Base-by-base conservation (phyloP, 2,329 filamentous ascomycete species). In the Aspergillus proliferans region DNA sequence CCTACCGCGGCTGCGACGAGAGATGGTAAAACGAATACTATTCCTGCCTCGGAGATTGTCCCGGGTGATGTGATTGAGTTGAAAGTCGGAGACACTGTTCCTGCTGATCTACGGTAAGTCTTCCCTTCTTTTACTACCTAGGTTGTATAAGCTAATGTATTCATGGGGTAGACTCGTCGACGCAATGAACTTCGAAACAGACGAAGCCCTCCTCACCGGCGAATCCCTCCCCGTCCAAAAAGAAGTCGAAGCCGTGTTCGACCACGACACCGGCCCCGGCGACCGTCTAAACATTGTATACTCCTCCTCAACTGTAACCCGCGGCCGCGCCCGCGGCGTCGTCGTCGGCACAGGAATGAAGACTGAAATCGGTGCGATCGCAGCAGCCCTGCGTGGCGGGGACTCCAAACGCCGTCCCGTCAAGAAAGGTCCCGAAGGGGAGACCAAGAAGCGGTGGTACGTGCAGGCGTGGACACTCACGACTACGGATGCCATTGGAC, bases 131-230 rank as follows among this genome's bases (percentile, higher is more conserved):
- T n/a, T 4, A 22, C 9, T 43, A 6, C 2, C 3, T 24, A 43
- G 4, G 14, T 15, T 44, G 42, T 15, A 3, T 19, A 4, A 38
- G 22, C 47, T 49, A 47, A 47, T 82, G 78, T 22, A 14, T 30
- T 14, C 6, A 5, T 30, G 26, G 26, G 9, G 4, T 68, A 50
- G 74, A 75, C 46, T 76, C 36, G 68, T 80, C 43, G 78, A 81
- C 61, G 70, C 78, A 44, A 81, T 90, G 69, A 91, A 92, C 65
- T 75, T 91, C 53, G 86, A 86, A 52, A 86, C 85, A 51, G 88
- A 94, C 54, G 82, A 84, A 61, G 78, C 81, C 10, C 75, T 84
- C 36, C 71, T 84, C 22, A 84, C 81, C 6, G 81, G 81, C 46
- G 81, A 84, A 65, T 81, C 81, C 14, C 65, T 82, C 4, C 81